Evolutionary conservation across 345 rosid genomes (phyloP).

Genomic region (Bruguiera parviflora): DNA sequence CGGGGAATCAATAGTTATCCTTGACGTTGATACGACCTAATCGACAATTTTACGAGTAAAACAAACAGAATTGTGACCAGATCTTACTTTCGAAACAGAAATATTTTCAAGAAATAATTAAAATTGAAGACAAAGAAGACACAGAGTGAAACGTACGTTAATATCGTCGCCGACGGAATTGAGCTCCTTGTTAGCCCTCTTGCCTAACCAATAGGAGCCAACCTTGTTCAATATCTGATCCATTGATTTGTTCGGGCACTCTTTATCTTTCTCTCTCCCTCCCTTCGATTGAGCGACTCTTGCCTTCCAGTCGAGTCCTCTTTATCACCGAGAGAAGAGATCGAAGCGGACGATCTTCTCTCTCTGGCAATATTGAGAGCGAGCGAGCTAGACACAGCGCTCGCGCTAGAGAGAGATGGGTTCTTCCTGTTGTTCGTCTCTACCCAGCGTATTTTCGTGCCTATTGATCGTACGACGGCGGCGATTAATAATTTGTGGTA

Average conservation of each 20-base stretch:
- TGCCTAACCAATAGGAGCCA: slow-evolving; percentile 79
- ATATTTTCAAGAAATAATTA: neutral
- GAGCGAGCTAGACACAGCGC: neutral
- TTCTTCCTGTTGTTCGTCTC: too few species aligned
- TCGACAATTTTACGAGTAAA: neutral
- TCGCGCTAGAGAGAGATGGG: too few species aligned
- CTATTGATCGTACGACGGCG: too few species aligned
- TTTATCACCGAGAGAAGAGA: neutral
- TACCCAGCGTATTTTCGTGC: too few species aligned
- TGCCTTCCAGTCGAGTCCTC: neutral
- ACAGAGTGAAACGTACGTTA: slow-evolving; percentile 37
- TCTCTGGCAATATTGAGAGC: neutral
- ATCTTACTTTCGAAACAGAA: slow-evolving; percentile 1
- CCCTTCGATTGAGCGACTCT: neutral
- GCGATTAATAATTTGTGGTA: too few species aligned
- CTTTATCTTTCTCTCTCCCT: neutral
- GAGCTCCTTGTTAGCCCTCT: slow-evolving; percentile 74
- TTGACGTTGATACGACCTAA: neutral
- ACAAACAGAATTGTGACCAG: neutral
- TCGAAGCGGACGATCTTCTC: neutral
- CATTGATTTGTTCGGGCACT: slow-evolving; percentile 29
- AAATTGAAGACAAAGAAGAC: neutral
- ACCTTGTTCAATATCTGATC: slow-evolving; percentile 89
- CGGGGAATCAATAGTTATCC: too few species aligned
- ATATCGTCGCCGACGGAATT: slow-evolving; percentile 82